Conservation (phyloP, 2,329 filamentous ascomycete genomes). For the Sarocladium kiliense region DNA sequence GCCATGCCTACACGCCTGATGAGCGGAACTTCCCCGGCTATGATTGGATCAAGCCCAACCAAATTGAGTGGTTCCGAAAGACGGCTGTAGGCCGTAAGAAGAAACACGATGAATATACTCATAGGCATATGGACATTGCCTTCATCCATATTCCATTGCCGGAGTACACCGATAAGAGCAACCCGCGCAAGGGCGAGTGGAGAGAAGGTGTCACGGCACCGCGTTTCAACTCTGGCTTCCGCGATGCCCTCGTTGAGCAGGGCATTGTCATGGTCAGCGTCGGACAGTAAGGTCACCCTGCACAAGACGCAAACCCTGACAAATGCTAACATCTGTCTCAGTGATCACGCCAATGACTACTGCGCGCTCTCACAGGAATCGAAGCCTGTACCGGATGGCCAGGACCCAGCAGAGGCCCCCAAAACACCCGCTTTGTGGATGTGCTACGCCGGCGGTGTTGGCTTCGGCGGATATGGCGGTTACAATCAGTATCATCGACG, state of each 20-base stretch:
- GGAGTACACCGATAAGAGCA: slow-evolving; percentile 66
- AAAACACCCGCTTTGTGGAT: slow-evolving; percentile 79
- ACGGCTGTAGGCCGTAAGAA: slow-evolving; percentile 71
- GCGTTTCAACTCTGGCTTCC: slow-evolving; percentile 86
- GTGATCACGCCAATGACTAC: slow-evolving; percentile 96
- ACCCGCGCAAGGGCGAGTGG: slow-evolving; percentile 63
- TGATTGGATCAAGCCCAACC: slow-evolving; percentile 91
- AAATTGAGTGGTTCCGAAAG: slow-evolving; percentile 90
- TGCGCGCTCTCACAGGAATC: slow-evolving; percentile 62
- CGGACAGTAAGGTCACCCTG: slow-evolving; percentile 65
- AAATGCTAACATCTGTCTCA: slow-evolving; percentile 22
- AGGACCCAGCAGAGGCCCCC: neutral
- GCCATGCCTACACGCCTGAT: slow-evolving; percentile 86
- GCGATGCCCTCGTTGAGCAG: slow-evolving; percentile 79
- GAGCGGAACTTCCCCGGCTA: slow-evolving; percentile 87
- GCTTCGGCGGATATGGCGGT: slow-evolving; percentile 92
- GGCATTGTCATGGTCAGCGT: slow-evolving; percentile 83
- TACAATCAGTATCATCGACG: slow-evolving; percentile 82
- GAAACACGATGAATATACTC: slow-evolving; percentile 77
- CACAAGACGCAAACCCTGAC: slow-evolving; percentile 17
- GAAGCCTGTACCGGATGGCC: slow-evolving; percentile 26
- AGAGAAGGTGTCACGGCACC: slow-evolving; percentile 84
- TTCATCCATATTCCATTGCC: slow-evolving; percentile 97
- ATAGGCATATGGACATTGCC: slow-evolving; percentile 90
- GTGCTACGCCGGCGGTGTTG: slow-evolving; percentile 91